Evolutionary conservation across 805 yeast species (phyloP).

Genomic region (Jamesozyma spencerorum): DNA sequence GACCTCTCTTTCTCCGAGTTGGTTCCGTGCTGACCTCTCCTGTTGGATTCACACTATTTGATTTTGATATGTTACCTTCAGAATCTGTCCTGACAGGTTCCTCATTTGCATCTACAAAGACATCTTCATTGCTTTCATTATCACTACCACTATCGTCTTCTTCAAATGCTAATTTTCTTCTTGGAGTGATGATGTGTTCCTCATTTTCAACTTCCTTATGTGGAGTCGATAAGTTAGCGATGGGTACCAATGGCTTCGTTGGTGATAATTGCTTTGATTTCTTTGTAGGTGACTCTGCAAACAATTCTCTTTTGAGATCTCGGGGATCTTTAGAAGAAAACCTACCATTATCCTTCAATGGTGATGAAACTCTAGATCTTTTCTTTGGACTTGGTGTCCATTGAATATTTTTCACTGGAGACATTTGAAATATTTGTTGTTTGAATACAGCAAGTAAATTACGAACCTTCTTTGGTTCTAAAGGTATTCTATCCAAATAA

Average conservation of each 20-base stretch:
- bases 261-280: slow-evolving; percentile 1
- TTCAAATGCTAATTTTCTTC: slow-evolving; percentile 30
- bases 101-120: slow-evolving; percentile 1
- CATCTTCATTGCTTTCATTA: not conserved
- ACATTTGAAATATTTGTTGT: slow-evolving; percentile 30
- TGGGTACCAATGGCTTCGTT: not conserved
- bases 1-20: not conserved
- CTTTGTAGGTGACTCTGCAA: slow-evolving; percentile 11
- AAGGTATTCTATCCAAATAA: slow-evolving; percentile 43
- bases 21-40: not conserved
- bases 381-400: slow-evolving; percentile 27
- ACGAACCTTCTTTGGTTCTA: slow-evolving; percentile 38
- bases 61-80: not conserved
- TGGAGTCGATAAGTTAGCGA: not conserved
- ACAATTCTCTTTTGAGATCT: slow-evolving; percentile 21
- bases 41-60: not conserved
- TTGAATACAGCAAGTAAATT: slow-evolving; percentile 40
- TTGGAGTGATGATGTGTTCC: slow-evolving; percentile 3
- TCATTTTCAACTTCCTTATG: slow-evolving; percentile 28
- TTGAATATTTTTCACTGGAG: slow-evolving; percentile 23
- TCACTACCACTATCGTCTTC: slow-evolving; percentile 16
- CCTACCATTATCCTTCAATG: slow-evolving; percentile 17
- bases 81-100: not conserved
- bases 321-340: slow-evolving; percentile 25
- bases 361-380: slow-evolving; percentile 7